Evolutionary conservation across 78 protist species (phyloP), one percentile per base, ranked within the genome.

Genomic region (Guillardia theta): DNA sequence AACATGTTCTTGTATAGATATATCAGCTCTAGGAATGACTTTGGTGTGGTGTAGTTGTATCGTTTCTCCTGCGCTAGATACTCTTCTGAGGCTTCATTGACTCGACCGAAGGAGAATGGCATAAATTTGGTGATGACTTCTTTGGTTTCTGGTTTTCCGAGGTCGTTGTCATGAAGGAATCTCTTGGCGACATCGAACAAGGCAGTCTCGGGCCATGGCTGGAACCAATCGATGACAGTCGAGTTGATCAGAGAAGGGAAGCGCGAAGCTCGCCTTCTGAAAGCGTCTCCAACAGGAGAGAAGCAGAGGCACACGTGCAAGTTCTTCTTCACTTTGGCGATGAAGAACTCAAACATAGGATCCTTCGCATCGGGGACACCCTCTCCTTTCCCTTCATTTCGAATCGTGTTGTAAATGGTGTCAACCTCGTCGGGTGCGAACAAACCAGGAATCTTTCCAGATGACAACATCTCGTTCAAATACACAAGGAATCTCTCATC

Each of bases 161-260:
- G 96, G 10, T 95, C 96, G 27, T 43, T 45, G 41, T 94, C 97
- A 46, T 0, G 48, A 15, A 96, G 54, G 96, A 94, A 94, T 10
- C 95, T 44, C 48, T 76, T 62, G 33, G 96, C 95, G 19, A 96
- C 97, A 6, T 95, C 93, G 45, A 80, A 0, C n/a, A 96, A 95
- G 53, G 97, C 97, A 22, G 47, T 83, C 78, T 94, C 93, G 27
- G 97, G 97, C 97, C 97, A 96, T 58, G 94, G 94, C 64, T 96
- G 97, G 96, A 95, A 96, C 97, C 97, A 96, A 37, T 96, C 97
- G 92, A 96, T 96, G 18, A 92, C 70, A n/a, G 92, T 83, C 93
- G 95, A 96, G 76, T 50, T 90, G 83, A 94, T 44, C 8, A 96
- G 92, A 27, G 96, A 95, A 30, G 97, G 97, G 95, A 96, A 96